Evolutionary conservation across 805 yeast genomes (phyloP), one percentile per base, ranked within the genome.

Genomic region (Metschnikowia sp.): DNA sequence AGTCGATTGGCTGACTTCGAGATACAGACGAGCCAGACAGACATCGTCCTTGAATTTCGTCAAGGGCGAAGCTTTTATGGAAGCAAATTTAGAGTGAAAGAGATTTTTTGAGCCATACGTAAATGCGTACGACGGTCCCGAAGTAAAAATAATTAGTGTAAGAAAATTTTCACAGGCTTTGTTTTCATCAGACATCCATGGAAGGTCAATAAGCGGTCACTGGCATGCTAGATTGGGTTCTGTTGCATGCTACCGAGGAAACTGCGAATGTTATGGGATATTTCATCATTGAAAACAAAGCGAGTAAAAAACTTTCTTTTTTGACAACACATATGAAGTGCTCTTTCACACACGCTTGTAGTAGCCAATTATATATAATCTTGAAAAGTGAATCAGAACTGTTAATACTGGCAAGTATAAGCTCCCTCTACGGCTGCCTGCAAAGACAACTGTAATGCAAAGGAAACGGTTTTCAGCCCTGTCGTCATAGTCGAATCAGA

Each of bases 401-500:
- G 86, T 74, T 63, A 62, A 76, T 84, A 85, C 90, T 86, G 94
- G 94, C 94, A 84, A 86, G 91, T 83, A 84, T 78, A 83, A 83
- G 89, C 77, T 76, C 76, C 66, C 58, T 61, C 56, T 58, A 62
- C 64, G 62, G 64, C 66, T 64, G 66, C 58, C 66, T 62, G 65
- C 68, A 65, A 64, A 64, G 62, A 60, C 70, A 64, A 65, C 68
- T 57, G 65, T 61, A 63, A 59, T 59, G 56, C 62, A 57, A 59
- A 54, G 51, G 60, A 64, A 65, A 70, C 80, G 62, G 61, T 73
- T 77, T 63, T 78, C 80, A 76, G 78, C 89, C 90, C 77, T 81
- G 82, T 86, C 91, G 89, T 85, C 94, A 86, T 84, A 83, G 91
- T 86, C 94, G 91, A 81, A 72, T 82, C 88, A 78, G 88, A 84